phyloP scores from a whole-genome alignment of 306 rosid genomes.

The Dicorynia guianensis region DNA sequence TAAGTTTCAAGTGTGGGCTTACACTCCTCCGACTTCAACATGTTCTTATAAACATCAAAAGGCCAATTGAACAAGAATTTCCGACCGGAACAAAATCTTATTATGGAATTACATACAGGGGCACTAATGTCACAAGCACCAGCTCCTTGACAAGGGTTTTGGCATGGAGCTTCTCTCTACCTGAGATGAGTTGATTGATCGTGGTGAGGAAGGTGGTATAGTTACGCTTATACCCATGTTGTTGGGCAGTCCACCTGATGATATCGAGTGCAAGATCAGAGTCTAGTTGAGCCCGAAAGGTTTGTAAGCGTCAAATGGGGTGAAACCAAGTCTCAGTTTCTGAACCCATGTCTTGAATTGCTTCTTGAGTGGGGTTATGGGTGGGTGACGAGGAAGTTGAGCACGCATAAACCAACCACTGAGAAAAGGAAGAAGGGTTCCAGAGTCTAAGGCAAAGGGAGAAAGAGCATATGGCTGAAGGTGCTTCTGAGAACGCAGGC shows the following conservation, averaged over 20 bases:
- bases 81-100: conserved; percentile 71
- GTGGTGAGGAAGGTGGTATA: conserved; percentile 65
- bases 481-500: conserved; percentile 36
- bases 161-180: conserved; percentile 61
- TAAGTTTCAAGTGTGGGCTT: conserved; percentile 85
- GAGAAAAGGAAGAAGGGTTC: background rate
- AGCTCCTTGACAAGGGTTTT: conserved; percentile 88
- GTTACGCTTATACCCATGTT: conserved; percentile 78
- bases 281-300: conserved; percentile 75
- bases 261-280: conserved; percentile 92
- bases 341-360: conserved; percentile 87
- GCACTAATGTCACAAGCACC: conserved; percentile 77
- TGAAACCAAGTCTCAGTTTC: conserved; percentile 87
- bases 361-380: conserved; percentile 73
- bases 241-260: conserved; percentile 95
- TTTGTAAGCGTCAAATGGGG: conserved; percentile 64
- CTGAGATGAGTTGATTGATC: conserved; percentile 61
- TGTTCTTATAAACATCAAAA: conserved; percentile 85
- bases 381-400: conserved; percentile 35
- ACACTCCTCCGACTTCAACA: conserved; percentile 60
- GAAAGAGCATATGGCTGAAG: background rate
- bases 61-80: conserved; percentile 70
- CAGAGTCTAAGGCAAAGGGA: conserved; percentile 8
- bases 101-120: conserved; percentile 74
- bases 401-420: conserved; percentile 30